phyloP scores from a whole-genome alignment of 2,329 filamentous ascomycete species.

The Aspergillus sp. region DNA sequence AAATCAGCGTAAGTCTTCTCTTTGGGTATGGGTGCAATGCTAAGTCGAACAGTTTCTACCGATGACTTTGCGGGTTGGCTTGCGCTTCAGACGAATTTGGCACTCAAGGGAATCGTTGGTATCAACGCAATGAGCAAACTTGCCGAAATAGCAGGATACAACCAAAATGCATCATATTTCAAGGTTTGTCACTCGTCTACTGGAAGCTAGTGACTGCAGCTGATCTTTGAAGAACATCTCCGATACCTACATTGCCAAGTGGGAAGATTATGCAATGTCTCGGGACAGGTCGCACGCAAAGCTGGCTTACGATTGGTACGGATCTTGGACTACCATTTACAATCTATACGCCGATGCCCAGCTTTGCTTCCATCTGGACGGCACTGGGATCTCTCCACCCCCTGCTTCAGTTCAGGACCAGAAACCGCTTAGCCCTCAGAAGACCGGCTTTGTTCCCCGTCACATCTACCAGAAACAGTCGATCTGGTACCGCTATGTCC shows the following conservation, averaged over 20 bases:
- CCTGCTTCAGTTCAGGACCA: slow-evolving; percentile 11
- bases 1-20: slow-evolving; percentile 49
- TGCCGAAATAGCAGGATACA: slow-evolving; percentile 51
- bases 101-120: slow-evolving; percentile 74
- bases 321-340: slow-evolving; percentile 77
- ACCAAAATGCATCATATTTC: slow-evolving; percentile 49
- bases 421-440: slow-evolving; percentile 20
- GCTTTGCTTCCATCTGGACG: slow-evolving; percentile 65
- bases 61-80: slow-evolving; percentile 77
- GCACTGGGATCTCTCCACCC: slow-evolving; percentile 23
- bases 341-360: slow-evolving; percentile 73
- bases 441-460: slow-evolving; percentile 58
- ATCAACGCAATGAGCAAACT: slow-evolving; percentile 70
- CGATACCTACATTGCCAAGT: slow-evolving; percentile 59
- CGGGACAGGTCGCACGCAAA: slow-evolving; percentile 62
- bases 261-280: slow-evolving; percentile 63
- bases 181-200: slow-evolving; percentile 26
- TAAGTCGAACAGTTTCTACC: slow-evolving; percentile 51
- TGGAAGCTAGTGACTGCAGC: not conserved
- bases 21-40: not conserved
- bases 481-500: slow-evolving; percentile 67
- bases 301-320: slow-evolving; percentile 69
- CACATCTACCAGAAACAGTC: slow-evolving; percentile 71
- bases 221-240: slow-evolving; percentile 42
- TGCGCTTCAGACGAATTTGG: slow-evolving; percentile 70